These are phyloP conservation scores for Celoporthe dispersa DNA, from an alignment of 2,329 filamentous ascomycete genomes.

Conservation along the genomic window DNA sequence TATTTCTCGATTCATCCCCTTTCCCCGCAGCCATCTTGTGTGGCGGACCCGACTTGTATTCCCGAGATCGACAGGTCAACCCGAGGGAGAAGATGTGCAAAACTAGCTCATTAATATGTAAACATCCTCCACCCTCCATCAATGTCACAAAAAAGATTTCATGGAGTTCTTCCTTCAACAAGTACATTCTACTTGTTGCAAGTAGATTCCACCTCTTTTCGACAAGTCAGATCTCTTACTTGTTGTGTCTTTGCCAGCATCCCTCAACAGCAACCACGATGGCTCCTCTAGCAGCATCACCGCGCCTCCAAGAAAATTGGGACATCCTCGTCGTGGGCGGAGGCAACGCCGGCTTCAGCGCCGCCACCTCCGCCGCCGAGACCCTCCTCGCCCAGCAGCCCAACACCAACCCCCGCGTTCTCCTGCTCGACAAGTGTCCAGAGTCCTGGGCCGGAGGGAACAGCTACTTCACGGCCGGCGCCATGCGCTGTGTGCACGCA, in stretches of 20 bases:
- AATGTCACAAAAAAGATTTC: too few species aligned
- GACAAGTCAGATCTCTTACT: too few species aligned
- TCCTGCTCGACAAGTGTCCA: conserved; percentile 65
- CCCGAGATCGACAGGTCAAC: neutral
- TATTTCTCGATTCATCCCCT: neutral
- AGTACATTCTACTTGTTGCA: too few species aligned
- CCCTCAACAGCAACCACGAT: neutral
- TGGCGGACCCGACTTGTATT: neutral
- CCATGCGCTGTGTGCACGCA: conserved; percentile 60
- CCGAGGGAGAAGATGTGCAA: too few species aligned
- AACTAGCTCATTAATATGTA: neutral
- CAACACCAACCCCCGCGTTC: conserved; percentile 42
- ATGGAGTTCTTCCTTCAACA: neutral
- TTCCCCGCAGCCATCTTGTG: neutral
- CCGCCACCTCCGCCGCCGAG: conserved; percentile 61
- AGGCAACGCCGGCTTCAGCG: conserved; percentile 67
- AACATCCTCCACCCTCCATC: neutral
- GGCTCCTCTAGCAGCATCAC: neutral
- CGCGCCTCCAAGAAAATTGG: conserved; percentile 30
- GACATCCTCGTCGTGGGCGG: conserved; percentile 61
- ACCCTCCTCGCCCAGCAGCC: conserved; percentile 37
- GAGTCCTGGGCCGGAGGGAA: conserved; percentile 65
- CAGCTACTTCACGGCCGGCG: conserved; percentile 68
- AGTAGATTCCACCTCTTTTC: neutral
- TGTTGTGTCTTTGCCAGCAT: neutral